Percentiles rank a stretch among this genome's conserved stretches.
Conservation (phyloP, 176 grass and related monocot species). For the Triticum dicoccoides region DNA sequence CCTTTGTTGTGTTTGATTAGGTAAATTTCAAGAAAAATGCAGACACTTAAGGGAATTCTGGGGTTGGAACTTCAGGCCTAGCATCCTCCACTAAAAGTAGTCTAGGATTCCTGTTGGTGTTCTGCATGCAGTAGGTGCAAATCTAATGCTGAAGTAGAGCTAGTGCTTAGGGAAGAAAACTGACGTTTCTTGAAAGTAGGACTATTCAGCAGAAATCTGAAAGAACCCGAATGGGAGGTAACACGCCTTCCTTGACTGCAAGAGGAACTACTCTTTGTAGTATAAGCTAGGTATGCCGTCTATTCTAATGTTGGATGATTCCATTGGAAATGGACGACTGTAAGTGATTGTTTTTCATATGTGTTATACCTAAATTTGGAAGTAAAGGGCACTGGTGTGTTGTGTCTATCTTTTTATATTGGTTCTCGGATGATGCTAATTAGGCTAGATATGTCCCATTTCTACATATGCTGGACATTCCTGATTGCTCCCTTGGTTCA, state of each 20-base stretch:
- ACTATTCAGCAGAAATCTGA: background rate
- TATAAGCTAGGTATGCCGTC: background rate
- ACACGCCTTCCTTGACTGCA: background rate
- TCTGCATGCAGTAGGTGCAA: conserved; percentile 16
- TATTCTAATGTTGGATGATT: background rate
- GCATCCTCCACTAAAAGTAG: background rate
- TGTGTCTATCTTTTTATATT: background rate
- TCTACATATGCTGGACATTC: background rate
- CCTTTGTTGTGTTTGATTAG: conserved; percentile 9
- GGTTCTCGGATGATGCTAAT: background rate
- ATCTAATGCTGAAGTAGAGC: background rate
- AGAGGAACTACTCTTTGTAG: background rate
- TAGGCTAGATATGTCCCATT: conserved; percentile 4
- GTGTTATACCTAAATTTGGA: conserved; percentile 13
- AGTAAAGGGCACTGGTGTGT: background rate
- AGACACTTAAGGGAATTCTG: background rate
- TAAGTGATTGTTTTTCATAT: background rate
- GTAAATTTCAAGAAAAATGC: background rate
- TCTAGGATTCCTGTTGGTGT: background rate
- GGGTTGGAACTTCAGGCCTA: background rate
- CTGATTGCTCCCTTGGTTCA: background rate
- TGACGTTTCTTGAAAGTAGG: background rate
- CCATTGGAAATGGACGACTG: background rate
- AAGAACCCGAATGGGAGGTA: background rate
- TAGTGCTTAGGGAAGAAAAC: background rate